Percentiles rank a stretch among this genome's conserved stretches.
Conservation (phyloP, 1,139 yeast genomes). For the Kodamaea sp. region DNA sequence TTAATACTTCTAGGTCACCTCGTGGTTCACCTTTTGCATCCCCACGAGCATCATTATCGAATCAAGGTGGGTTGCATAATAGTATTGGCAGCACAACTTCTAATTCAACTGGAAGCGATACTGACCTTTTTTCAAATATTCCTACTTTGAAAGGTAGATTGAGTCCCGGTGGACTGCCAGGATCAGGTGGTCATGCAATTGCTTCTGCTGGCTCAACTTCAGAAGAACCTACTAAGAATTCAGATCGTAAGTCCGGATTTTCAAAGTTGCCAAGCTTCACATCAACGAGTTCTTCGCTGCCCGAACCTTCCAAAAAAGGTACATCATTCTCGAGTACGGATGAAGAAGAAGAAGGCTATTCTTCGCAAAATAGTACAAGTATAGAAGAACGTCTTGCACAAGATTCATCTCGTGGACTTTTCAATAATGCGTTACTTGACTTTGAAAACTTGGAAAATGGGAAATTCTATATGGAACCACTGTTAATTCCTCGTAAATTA, state of each 20-base stretch:
- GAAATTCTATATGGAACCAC: slow-evolving; percentile 48
- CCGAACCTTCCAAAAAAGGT: slow-evolving; percentile 4
- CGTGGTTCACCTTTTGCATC: slow-evolving; percentile 45
- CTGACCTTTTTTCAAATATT: neutral
- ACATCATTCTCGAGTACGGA: neutral
- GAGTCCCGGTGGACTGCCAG: slow-evolving; percentile 2
- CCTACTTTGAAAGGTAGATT: slow-evolving; percentile 4
- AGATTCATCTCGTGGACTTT: slow-evolving; percentile 11
- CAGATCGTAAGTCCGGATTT: slow-evolving; percentile 5
- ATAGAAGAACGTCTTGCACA: neutral
- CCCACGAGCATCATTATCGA: slow-evolving; percentile 45
- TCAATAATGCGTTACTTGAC: slow-evolving; percentile 32
- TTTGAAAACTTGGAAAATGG: slow-evolving; percentile 36
- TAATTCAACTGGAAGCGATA: neutral
- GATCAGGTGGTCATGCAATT: neutral
- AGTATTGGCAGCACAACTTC: neutral
- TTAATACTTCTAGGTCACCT: slow-evolving; percentile 37
- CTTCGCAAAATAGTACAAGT: neutral
- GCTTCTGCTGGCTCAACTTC: neutral
- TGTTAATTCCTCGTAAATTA: slow-evolving; percentile 61
- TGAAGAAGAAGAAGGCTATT: neutral
- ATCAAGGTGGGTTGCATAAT: slow-evolving; percentile 18
- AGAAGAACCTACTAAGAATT: neutral
- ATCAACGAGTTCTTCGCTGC: slow-evolving; percentile 14
- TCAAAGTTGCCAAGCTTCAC: slow-evolving; percentile 9